These are phyloP conservation scores for Trichoderma harzianum DNA, from an alignment of 2,329 filamentous ascomycete genomes.

Conservation along the genomic window DNA sequence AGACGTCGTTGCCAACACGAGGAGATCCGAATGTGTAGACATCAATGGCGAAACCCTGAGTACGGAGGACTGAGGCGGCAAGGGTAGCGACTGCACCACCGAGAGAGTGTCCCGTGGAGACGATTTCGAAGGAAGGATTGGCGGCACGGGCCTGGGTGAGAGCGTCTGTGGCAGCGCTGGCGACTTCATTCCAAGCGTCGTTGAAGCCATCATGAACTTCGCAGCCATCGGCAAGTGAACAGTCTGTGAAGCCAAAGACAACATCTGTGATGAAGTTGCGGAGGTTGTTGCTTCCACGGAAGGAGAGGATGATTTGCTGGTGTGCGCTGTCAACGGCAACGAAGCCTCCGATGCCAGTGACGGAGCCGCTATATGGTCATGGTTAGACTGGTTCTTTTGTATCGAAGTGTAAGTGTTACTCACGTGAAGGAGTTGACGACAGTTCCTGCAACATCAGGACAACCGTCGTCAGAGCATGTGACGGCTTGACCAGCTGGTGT, in stretches of 20 bases:
- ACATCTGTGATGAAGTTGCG: slow-evolving; percentile 62
- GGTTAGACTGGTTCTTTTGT: not conserved
- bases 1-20: slow-evolving; percentile 57
- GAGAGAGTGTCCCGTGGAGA: slow-evolving; percentile 66
- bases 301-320: slow-evolving; percentile 55
- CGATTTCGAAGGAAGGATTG: slow-evolving; percentile 51
- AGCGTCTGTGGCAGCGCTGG: slow-evolving; percentile 38
- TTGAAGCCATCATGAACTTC: slow-evolving; percentile 57
- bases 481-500: slow-evolving; percentile 38
- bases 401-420: slow-evolving; percentile 10
- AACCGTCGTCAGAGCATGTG: slow-evolving; percentile 42
- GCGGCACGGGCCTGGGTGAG: slow-evolving; percentile 42
- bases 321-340: slow-evolving; percentile 48
- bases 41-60: slow-evolving; percentile 44
- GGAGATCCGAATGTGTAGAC: slow-evolving; percentile 67
- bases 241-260: slow-evolving; percentile 31
- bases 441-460: slow-evolving; percentile 43
- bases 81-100: slow-evolving; percentile 63
- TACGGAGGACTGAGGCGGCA: slow-evolving; percentile 54
- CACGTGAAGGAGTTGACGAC: slow-evolving; percentile 43
- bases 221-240: slow-evolving; percentile 41
- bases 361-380: slow-evolving; percentile 33
- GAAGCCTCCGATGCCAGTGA: slow-evolving; percentile 48
- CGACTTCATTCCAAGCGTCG: slow-evolving; percentile 55
- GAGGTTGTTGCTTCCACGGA: slow-evolving; percentile 57